phyloP scores from a whole-genome alignment of 495 filamentous ascomycete species.

The Penicillium waksmanii region DNA sequence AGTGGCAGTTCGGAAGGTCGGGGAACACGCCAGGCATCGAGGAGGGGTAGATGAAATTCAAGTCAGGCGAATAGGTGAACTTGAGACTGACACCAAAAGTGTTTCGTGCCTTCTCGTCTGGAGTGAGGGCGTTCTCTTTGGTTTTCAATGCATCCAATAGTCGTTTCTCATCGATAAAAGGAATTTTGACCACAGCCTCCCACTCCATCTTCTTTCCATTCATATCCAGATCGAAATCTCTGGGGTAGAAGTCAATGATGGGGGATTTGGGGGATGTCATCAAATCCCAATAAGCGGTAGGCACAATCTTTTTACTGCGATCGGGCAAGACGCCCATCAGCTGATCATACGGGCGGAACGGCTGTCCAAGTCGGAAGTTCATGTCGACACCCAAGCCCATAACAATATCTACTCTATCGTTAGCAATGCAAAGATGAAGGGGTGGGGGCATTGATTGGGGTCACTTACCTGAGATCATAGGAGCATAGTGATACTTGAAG shows the following conservation, averaged over 20 bases:
- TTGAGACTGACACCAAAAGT: conserved; percentile 90
- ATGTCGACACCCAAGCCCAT: conserved; percentile 83
- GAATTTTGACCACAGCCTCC: conserved; percentile 99
- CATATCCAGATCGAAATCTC: conserved; percentile 98
- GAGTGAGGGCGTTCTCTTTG: conserved; percentile 73
- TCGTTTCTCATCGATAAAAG: conserved; percentile 92
- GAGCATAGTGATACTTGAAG: conserved; percentile 94
- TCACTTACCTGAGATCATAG: conserved; percentile 83
- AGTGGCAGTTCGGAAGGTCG: conserved; percentile 82
- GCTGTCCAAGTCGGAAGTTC: conserved; percentile 90
- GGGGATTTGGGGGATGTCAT: conserved; percentile 93
- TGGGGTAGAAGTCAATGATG: conserved; percentile 97
- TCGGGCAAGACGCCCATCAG: conserved; percentile 98
- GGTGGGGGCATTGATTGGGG: not conserved
- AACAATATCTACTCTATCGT: conserved; percentile 67
- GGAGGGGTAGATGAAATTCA: conserved; percentile 80
- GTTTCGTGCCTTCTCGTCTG: conserved; percentile 80
- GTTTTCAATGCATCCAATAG: conserved; percentile 83
- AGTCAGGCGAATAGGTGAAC: conserved; percentile 80
- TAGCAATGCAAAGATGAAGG: conserved; percentile 13
- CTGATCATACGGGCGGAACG: conserved; percentile 93
- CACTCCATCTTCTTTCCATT: conserved; percentile 99
- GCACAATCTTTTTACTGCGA: conserved; percentile 95
- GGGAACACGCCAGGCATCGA: conserved; percentile 91
- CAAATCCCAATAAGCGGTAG: conserved; percentile 80